Conservation (phyloP, 1,284 basidiomycete species). For the Apiotrichum mycotoxinovorans region DNA sequence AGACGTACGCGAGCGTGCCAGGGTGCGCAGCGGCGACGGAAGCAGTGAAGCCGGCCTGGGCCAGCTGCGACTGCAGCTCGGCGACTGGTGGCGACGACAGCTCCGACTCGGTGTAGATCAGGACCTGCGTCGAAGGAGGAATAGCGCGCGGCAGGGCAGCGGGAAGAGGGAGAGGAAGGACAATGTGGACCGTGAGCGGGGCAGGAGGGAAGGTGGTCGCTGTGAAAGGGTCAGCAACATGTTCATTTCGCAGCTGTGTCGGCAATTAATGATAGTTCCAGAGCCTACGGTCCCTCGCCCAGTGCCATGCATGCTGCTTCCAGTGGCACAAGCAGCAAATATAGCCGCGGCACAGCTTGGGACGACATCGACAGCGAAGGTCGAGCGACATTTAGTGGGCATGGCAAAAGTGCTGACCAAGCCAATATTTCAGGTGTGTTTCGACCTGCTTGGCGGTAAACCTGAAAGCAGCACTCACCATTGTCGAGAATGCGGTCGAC, state of each 20-base stretch:
- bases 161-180: constrained; percentile 46
- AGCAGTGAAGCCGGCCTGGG: constrained; percentile 29
- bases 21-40: constrained; percentile 29
- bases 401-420: too few species aligned
- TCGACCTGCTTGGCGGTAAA: too few species aligned
- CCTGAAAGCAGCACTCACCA: constrained; percentile 34
- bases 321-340: too few species aligned
- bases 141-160: constrained; percentile 36
- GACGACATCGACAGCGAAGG: too few species aligned
- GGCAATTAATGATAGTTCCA: too few species aligned
- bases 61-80: constrained; percentile 25
- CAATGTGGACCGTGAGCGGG: constrained; percentile 42
- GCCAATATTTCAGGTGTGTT: neutral
- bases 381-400: too few species aligned
- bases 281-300: too few species aligned
- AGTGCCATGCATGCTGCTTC: too few species aligned
- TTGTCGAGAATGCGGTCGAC: constrained; percentile 48
- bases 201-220: constrained; percentile 44
- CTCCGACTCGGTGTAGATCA: constrained; percentile 32
- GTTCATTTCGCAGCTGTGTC: too few species aligned
- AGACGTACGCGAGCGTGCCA: constrained; percentile 34
- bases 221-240: constrained; percentile 15
- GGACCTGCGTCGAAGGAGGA: constrained; percentile 42
- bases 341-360: too few species aligned
- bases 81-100: constrained; percentile 1